phyloP scores from a whole-genome alignment of 768 basidiomycete species.

The Pluteus cervinus region DNA sequence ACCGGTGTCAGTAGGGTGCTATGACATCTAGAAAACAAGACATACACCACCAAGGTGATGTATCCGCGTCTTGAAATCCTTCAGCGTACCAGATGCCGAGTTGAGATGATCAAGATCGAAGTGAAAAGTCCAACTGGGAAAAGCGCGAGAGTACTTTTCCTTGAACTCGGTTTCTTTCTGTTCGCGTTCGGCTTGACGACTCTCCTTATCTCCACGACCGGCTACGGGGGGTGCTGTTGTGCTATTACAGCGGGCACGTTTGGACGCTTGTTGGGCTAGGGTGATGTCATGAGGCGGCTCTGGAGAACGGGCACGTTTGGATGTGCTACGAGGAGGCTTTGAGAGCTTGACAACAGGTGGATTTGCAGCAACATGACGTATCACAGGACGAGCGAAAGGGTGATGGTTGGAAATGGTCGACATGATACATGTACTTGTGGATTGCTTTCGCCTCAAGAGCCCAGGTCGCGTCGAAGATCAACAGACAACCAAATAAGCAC shows the following conservation, averaged over 20 bases:
- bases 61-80: conserved; percentile 50
- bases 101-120: conserved; percentile 63
- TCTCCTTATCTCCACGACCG: conserved; percentile 21
- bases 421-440: no score
- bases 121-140: conserved; percentile 81
- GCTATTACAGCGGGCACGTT: conserved; percentile 50
- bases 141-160: conserved; percentile 78
- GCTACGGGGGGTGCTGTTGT: no score
- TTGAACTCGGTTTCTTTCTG: conserved; percentile 66
- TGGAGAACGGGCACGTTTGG: conserved; percentile 47
- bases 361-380: conserved; percentile 39
- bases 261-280: conserved; percentile 21
- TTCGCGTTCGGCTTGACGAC: conserved; percentile 44
- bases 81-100: conserved; percentile 25
- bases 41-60: conserved; percentile 73
- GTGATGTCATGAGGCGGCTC: conserved; percentile 31
- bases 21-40: no score
- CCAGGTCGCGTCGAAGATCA: neutral
- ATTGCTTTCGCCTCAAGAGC: no score
- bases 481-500: conserved; percentile 3
- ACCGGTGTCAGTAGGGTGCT: conserved; percentile 5
- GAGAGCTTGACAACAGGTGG: conserved; percentile 31
- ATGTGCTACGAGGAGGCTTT: conserved; percentile 21
- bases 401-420: neutral
- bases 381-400: conserved; percentile 28